A percentile compares a stretch with the other conserved stretches of the same genome.
Conservation (phyloP, 179 eudicot species). For the Beta lomatogona region DNA sequence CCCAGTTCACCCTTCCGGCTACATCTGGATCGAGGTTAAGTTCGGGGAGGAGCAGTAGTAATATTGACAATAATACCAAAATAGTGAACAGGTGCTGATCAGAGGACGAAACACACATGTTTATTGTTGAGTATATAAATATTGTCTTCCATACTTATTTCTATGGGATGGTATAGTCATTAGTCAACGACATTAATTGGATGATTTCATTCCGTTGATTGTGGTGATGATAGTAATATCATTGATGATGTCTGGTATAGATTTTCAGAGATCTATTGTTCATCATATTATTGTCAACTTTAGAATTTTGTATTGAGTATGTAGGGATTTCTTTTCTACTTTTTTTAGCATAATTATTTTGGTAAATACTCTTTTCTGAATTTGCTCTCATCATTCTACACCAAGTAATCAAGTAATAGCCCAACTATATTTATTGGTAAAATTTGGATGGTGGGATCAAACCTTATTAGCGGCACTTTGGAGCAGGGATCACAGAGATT, state of each 20-base stretch:
- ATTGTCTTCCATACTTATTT: background rate
- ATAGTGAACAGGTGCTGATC: background rate
- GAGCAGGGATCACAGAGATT: too few relatives aligned
- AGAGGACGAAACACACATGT: conserved; percentile 21
- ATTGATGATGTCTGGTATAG: conserved; percentile 5
- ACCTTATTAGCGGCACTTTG: too few relatives aligned
- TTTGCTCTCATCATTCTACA: background rate
- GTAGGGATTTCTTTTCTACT: background rate
- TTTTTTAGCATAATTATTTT: background rate
- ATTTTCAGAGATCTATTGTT: background rate
- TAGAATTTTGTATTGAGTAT: background rate
- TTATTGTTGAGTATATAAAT: too few relatives aligned
- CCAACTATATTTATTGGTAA: too few relatives aligned
- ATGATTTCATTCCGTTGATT: conserved; percentile 20
- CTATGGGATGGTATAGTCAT: background rate
- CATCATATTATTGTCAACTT: background rate
- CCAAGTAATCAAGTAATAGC: background rate
- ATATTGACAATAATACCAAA: background rate
- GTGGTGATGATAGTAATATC: conserved; percentile 18
- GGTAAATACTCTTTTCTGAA: background rate
- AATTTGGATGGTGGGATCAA: too few relatives aligned
- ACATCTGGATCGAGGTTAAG: too few relatives aligned
- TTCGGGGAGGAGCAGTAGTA: background rate
- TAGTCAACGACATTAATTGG: background rate
- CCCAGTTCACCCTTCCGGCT: too few relatives aligned